A percentile compares a stretch with the other conserved stretches of the same genome.
These are phyloP conservation scores for Candida stauntonica DNA, from an alignment of 805 yeast genomes.

Conservation along the genomic window DNA sequence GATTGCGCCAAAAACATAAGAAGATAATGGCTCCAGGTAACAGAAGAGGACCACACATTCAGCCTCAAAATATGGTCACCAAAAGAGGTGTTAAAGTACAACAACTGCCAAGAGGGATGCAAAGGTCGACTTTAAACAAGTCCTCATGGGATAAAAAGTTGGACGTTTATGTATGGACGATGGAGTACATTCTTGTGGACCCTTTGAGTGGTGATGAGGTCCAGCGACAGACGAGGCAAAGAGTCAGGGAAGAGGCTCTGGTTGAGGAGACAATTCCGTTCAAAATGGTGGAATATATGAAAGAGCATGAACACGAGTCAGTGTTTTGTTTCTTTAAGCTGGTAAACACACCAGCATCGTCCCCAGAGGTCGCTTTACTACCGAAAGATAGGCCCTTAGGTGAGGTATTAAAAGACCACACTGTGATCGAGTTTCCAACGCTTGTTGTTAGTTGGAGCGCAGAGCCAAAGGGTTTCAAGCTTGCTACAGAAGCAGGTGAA, in stretches of 20 bases:
- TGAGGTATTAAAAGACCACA: conserved; percentile 46
- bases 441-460: conserved; percentile 39
- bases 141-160: conserved; percentile 64
- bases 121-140: conserved; percentile 56
- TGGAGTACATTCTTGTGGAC: conserved; percentile 60
- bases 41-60: background rate
- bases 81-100: conserved; percentile 66
- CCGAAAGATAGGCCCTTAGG: conserved; percentile 36
- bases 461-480: conserved; percentile 28
- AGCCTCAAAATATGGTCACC: conserved; percentile 23
- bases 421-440: conserved; percentile 78
- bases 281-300: conserved; percentile 16
- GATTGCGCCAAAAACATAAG: conserved; percentile 40
- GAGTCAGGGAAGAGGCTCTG: conserved; percentile 31
- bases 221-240: conserved; percentile 34
- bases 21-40: conserved; percentile 32
- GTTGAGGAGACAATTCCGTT: conserved; percentile 31
- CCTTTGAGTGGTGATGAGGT: conserved; percentile 26
- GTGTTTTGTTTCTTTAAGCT: conserved; percentile 28
- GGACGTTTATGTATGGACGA: conserved; percentile 68
- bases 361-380: conserved; percentile 37
- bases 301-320: conserved; percentile 14
- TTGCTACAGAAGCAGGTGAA: too few relatives aligned
- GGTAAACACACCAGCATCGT: conserved; percentile 27
- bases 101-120: conserved; percentile 70